A percentile compares a stretch with the other conserved stretches of the same genome.
Evolutionary conservation across 179 eudicot species (phyloP).

Genomic region (Vitellaria paradoxa): DNA sequence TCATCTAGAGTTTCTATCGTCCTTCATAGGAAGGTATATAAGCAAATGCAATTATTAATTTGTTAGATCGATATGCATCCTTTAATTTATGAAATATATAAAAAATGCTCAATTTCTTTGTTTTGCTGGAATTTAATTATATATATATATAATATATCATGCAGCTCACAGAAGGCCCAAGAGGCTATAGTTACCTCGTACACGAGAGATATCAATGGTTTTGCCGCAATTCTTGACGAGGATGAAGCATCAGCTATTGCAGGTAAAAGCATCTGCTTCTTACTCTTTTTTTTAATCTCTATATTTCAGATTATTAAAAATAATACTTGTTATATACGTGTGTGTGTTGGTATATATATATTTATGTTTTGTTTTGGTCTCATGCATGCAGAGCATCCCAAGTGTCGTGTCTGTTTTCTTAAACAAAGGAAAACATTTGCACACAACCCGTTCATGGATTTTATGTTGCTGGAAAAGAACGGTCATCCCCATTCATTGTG

Average conservation of each 20-base stretch:
- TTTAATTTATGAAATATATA: no score
- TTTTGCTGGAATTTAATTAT: no score
- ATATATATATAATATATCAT: not conserved
- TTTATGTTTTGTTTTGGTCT: not conserved
- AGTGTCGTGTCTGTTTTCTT: constrained; percentile 40
- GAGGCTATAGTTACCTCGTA: constrained; percentile 46
- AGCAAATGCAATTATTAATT: no score
- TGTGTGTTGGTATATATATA: not conserved
- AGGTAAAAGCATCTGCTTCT: constrained; percentile 18
- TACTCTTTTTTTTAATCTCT: no score
- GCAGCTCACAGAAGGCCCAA: constrained; percentile 34
- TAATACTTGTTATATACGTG: not conserved
- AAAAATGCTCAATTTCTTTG: no score
- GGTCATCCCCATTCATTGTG: constrained; percentile 26
- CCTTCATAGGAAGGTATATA: constrained; percentile 46
- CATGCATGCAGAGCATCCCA: constrained; percentile 33
- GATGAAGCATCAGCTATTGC: constrained; percentile 34
- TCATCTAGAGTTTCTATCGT: constrained; percentile 50
- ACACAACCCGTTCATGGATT: constrained; percentile 56
- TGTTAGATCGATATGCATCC: no score
- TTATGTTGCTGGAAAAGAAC: constrained; percentile 26
- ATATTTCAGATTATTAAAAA: no score
- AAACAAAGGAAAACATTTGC: constrained; percentile 21
- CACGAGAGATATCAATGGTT: not conserved
- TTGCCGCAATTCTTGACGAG: no score